Evolutionary conservation across 257 asterid species (phyloP), one percentile per base, ranked within the genome.

Genomic region (Solanum pimpinellifolium): DNA sequence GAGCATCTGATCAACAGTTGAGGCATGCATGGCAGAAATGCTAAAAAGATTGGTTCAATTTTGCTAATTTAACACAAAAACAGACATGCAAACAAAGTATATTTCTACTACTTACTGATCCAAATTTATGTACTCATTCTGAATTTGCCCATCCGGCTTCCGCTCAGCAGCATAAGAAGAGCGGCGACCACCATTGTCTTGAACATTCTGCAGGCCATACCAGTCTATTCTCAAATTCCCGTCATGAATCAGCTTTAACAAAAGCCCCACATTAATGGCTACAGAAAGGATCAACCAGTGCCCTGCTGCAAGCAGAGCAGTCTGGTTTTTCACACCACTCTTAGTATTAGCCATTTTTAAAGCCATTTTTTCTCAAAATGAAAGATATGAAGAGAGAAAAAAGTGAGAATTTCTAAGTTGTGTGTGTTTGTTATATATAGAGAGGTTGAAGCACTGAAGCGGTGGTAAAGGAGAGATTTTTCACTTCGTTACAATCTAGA

Each of bases 51-150:
- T 72, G 11, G 31, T 11, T 25, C 65, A 41, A 23, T 73, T 16
- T 65, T 65, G 21, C 46, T 37, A 27, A 44, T 59, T 42, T 66
- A 52, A 77, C 87, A 27, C 84, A 33, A 29, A 41, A 72, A 33
- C 86, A 81, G 82, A 41, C 84, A 86, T 83, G 77, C 85, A 85
- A 33, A 88, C 60, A 39, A 84, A 74, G 52, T 20, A 20, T 20
- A 56, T 49, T 81, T 81, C 7, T 27, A 41, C 44, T 1, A 94
- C 99, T 95, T 90, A 96, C 99, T 95, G 99, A 88, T 95, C 98
- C 74, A 96, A 93, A 88, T 96, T 93, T 84, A 96, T 94, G 35
- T 89, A 39, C 33, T 29, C 12, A 8, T 70, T 33, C 13, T 6
- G 85, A 2, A 81, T 81, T 5, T 47, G 83, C 27, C 1, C 42